Evolutionary conservation across 2,329 filamentous ascomycete species (phyloP).

Genomic region (Fusarium avenaceum): DNA sequence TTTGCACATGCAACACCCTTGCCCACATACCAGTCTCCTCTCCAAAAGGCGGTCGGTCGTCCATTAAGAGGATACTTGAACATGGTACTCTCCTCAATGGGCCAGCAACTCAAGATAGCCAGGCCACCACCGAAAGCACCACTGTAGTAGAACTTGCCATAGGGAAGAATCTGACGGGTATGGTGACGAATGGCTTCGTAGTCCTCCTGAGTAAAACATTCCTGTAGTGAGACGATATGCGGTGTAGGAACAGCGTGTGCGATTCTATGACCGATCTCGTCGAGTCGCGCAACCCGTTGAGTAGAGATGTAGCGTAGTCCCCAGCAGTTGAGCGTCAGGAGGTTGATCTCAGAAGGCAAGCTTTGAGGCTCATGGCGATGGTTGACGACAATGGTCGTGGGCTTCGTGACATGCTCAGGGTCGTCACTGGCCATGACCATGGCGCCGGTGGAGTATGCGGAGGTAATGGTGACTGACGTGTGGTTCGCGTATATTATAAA

Average conservation of each 20-base stretch:
- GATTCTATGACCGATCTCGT: slow-evolving; percentile 86
- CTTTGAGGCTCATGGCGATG: slow-evolving; percentile 46
- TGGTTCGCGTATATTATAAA: not conserved
- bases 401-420: slow-evolving; percentile 38
- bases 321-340: slow-evolving; percentile 97
- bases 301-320: slow-evolving; percentile 89
- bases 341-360: slow-evolving; percentile 74
- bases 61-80: slow-evolving; percentile 90
- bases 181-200: slow-evolving; percentile 82
- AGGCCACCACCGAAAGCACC: slow-evolving; percentile 92
- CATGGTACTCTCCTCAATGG: slow-evolving; percentile 91
- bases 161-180: slow-evolving; percentile 81
- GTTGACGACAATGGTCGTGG: slow-evolving; percentile 34
- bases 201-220: slow-evolving; percentile 92
- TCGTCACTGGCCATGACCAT: slow-evolving; percentile 44
- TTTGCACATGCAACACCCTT: slow-evolving; percentile 91
- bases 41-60: slow-evolving; percentile 90
- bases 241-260: slow-evolving; percentile 76
- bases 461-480: slow-evolving; percentile 25
- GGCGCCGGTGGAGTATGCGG: slow-evolving; percentile 32
- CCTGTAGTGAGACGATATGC: slow-evolving; percentile 92
- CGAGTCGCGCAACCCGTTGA: slow-evolving; percentile 80
- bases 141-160: slow-evolving; percentile 92
- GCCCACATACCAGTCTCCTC: slow-evolving; percentile 96
- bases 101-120: slow-evolving; percentile 91